Evolutionary conservation across 352 stramenopile species (phyloP), one percentile per base, ranked within the genome.

Genomic region (Lagenidium sp.): DNA sequence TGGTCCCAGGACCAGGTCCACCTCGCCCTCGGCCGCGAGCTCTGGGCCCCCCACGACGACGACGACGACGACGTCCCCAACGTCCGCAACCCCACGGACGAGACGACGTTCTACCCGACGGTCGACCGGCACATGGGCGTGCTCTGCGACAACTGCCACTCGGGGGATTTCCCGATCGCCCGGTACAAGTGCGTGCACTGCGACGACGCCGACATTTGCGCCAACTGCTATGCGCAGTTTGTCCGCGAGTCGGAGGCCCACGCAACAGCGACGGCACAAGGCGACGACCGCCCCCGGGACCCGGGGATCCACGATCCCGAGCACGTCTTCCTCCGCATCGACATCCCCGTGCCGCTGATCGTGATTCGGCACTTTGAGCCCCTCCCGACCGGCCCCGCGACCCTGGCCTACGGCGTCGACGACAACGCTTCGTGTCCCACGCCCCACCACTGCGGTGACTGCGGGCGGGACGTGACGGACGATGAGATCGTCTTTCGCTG

Each of bases 181-280:
- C 65, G 78, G 6, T 90, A 85, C 57, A 90, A 90, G 51, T 90
- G 78, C 36, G 67, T 60, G 1, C 69, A 74, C 23, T 90, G 78
- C 40, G 61, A 57, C 18, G 74, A 90, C 41, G 75, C 80, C 46
- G 78, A 90, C 44, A 55, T 90, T 6, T 90, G 78, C 38, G 73
- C 51, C 6, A 31, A 50, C 4, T 90, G 78, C 49, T 87, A 68
- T 49, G 68, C 65, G 20, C 43, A 61, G 4, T 84, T 83, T 38
- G 44, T 50, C 12, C 32, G 13, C 2, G 50, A 69, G 20, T 57
- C 50, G 3, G 37, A 43, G 12, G 20, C 39, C n/a, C 41, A 12
- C 24, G 36, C 41, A 25, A 60, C n/a, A n/a, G n/a, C 22, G 49
- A 56, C 24, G 28, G 16, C 19, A 21, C 52, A 22, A 43, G 20